These are phyloP conservation scores for Handroanthus guayacan DNA, from an alignment of 257 asterid genomes.

Conservation along the genomic window DNA sequence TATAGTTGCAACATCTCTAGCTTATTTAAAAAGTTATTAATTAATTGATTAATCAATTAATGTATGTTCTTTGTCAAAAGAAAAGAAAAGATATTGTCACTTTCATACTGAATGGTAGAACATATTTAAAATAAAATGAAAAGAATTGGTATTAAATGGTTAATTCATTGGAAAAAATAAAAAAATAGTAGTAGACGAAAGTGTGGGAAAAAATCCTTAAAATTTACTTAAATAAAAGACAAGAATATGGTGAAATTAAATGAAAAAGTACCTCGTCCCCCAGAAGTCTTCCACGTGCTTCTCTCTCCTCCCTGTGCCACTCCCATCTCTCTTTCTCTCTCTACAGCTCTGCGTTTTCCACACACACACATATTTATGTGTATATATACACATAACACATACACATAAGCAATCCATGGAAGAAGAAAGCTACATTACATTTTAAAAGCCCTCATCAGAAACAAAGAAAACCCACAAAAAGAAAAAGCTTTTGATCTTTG, in stretches of 20 bases:
- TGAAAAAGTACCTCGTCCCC: conserved; percentile 1
- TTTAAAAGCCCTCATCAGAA: conserved; percentile 1
- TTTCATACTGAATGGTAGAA: neutral
- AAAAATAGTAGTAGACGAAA: neutral
- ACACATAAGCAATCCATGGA: conserved; percentile 14
- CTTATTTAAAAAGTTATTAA: no score
- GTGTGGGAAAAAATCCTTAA: neutral
- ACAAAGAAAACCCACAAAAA: neutral
- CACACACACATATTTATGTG: neutral
- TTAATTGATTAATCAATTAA: no score
- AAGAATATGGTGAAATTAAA: neutral
- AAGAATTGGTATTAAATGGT: neutral
- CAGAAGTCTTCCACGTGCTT: conserved; percentile 45
- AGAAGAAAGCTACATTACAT: conserved; percentile 13
- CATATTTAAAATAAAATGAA: neutral
- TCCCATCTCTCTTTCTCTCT: conserved; percentile 1
- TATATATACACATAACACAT: conserved; percentile 17
- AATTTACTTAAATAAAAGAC: neutral
- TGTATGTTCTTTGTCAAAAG: no score
- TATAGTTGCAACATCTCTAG: no score
- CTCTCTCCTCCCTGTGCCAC: neutral
- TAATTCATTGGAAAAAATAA: neutral
- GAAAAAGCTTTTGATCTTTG: neutral
- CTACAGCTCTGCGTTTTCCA: conserved; percentile 30
- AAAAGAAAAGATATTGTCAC: no score